A percentile compares a stretch with the other conserved stretches of the same genome.
phyloP scores from a whole-genome alignment of 768 basidiomycete genomes.

The Amanita fuliginea region DNA sequence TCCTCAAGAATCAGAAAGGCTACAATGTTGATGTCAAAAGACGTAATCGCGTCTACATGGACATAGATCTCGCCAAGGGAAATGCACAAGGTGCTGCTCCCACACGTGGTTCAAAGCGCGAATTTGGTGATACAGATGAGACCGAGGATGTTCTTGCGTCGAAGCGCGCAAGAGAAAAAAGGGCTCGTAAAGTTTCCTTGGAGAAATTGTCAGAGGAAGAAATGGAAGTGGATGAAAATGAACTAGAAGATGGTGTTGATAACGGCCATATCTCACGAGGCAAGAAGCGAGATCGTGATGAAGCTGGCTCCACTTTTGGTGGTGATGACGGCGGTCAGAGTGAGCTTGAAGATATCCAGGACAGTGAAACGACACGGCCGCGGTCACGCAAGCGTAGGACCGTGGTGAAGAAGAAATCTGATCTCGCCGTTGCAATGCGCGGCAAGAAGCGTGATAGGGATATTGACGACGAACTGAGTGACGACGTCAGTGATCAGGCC shows the following conservation, averaged over 20 bases:
- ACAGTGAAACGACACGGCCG: conserved; percentile 30
- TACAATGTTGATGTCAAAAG: not conserved
- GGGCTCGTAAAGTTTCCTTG: conserved; percentile 41
- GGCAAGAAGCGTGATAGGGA: conserved; percentile 65
- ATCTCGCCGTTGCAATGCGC: conserved; percentile 24
- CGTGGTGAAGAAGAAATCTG: conserved; percentile 41
- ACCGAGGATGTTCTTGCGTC: conserved; percentile 23
- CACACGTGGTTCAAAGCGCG: conserved; percentile 41
- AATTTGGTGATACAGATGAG: conserved; percentile 34
- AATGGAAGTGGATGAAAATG: conserved; percentile 37
- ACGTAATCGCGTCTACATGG: conserved; percentile 1
- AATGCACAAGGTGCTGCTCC: not conserved
- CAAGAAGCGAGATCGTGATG: conserved; percentile 68
- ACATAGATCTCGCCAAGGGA: not conserved
- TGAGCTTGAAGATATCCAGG: conserved; percentile 24
- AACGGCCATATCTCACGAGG: conserved; percentile 33
- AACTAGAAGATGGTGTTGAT: conserved; percentile 33
- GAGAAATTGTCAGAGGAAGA: conserved; percentile 28
- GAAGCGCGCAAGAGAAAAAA: conserved; percentile 35
- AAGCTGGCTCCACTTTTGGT: conserved; percentile 63
- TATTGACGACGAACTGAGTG: conserved; percentile 33
- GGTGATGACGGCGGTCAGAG: conserved; percentile 42
- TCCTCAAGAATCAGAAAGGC: not conserved
- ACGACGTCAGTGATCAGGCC: conserved; percentile 25
- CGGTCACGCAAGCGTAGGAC: conserved; percentile 48